Percentiles rank a stretch among this genome's conserved stretches.
These are phyloP conservation scores for Lachnellula arida DNA, from an alignment of 2,329 filamentous ascomycete genomes.

Conservation along the genomic window DNA sequence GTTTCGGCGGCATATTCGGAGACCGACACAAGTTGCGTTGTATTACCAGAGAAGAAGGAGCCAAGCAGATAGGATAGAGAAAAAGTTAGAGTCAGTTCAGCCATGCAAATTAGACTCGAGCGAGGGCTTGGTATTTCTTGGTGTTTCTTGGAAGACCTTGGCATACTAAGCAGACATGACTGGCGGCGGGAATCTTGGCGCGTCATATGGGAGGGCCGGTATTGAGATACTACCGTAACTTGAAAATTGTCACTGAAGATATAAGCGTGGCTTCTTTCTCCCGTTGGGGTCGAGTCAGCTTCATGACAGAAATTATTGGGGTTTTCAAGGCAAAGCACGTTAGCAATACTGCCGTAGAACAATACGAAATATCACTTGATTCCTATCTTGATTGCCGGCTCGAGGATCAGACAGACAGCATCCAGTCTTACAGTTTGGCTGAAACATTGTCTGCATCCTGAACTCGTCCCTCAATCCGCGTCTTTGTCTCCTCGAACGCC, in stretches of 20 bases:
- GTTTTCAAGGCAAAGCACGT: no score
- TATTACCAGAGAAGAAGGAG: not conserved
- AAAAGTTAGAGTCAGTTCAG: not conserved
- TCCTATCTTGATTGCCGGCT: not conserved
- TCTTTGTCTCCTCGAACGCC: slow-evolving; percentile 16
- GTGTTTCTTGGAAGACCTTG: not conserved
- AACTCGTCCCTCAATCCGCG: not conserved
- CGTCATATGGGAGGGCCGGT: not conserved
- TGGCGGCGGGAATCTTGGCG: not conserved
- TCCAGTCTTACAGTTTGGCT: not conserved
- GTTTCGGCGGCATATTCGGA: not conserved
- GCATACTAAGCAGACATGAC: not conserved
- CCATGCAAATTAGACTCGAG: not conserved
- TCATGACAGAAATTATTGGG: no score
- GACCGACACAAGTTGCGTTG: no score
- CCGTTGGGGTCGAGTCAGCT: no score
- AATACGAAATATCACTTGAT: no score
- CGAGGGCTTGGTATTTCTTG: slow-evolving; percentile 1
- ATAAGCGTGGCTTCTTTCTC: no score
- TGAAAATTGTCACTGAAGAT: no score
- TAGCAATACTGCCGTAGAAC: no score
- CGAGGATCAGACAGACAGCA: not conserved
- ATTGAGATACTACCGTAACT: no score
- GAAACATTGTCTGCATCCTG: not conserved
- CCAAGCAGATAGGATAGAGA: not conserved